phyloP scores from a whole-genome alignment of 441 rosid species.

The Adansonia rubrostipa region DNA sequence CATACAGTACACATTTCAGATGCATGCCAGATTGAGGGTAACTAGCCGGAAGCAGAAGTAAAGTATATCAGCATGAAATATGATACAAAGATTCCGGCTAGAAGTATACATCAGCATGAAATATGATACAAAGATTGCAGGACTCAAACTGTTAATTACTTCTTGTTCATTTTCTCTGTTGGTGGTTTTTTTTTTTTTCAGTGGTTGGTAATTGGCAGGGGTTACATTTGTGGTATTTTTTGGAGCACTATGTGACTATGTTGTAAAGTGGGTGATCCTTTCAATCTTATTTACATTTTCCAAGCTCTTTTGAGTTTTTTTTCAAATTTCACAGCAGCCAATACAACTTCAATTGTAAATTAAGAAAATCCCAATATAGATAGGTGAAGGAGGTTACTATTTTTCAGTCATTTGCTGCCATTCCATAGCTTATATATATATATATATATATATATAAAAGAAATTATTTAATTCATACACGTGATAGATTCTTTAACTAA shows the following conservation, averaged over 20 bases:
- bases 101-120: neutral
- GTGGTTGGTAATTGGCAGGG: neutral
- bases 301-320: neutral
- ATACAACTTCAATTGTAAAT: constrained; percentile 7
- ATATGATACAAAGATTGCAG: neutral
- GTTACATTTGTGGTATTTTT: neutral
- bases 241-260: neutral
- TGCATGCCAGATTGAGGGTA: neutral
- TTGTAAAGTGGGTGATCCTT: constrained; percentile 9
- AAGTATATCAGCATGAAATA: neutral
- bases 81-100: too few relatives aligned
- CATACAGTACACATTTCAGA: neutral
- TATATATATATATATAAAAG: too few relatives aligned
- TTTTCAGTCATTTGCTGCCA: neutral
- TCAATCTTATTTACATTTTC: neutral
- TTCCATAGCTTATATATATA: neutral
- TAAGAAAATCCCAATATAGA: neutral
- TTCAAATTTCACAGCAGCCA: neutral
- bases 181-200: neutral
- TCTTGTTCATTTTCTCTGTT: neutral
- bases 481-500: too few relatives aligned
- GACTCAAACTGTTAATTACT: neutral
- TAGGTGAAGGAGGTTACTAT: neutral
- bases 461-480: too few relatives aligned
- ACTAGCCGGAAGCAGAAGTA: neutral